Conservation (phyloP, 805 yeast genomes). For the Ogataea nonfermentans region DNA sequence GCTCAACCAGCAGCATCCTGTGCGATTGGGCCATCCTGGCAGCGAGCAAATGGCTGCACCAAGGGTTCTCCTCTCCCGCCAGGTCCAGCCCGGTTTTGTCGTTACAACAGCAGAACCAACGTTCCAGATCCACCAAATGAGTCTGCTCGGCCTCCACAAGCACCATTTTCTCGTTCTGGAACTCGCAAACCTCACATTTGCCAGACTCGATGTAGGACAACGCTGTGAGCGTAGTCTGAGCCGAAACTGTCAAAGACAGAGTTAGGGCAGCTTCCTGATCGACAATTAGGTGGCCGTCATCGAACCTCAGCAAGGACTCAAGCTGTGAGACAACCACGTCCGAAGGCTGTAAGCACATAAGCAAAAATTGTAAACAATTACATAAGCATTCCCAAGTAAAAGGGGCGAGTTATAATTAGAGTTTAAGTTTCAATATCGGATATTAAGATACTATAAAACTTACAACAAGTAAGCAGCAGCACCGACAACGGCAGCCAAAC, state of each 20-base stretch:
- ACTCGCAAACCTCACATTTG: constrained; percentile 8
- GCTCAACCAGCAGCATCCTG: background rate
- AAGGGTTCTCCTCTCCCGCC: background rate
- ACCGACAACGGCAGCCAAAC: constrained; percentile 39
- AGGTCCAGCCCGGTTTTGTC: constrained; percentile 4
- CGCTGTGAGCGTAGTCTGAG: constrained; percentile 8
- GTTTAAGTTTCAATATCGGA: constrained; percentile 1
- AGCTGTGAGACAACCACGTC: constrained; percentile 12
- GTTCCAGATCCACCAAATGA: constrained; percentile 10
- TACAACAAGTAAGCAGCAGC: constrained; percentile 41
- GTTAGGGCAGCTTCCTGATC: constrained; percentile 19
- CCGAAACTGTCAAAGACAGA: constrained; percentile 12
- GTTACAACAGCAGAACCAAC: constrained; percentile 17
- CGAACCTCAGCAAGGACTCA: constrained; percentile 5
- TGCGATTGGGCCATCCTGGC: constrained; percentile 1
- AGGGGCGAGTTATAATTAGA: background rate
- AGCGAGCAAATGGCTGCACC: constrained; percentile 9
- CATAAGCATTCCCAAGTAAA: constrained; percentile 1
- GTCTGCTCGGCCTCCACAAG: constrained; percentile 1
- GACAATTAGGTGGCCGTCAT: constrained; percentile 8
- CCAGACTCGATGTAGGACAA: constrained; percentile 13
- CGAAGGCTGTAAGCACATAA: constrained; percentile 2
- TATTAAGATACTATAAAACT: constrained; percentile 15
- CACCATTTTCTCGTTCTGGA: constrained; percentile 1
- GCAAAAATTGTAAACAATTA: background rate